A percentile compares a stretch with the other conserved stretches of the same genome.
These are phyloP conservation scores for Nakaseomyces nivariensis DNA, from an alignment of 1,139 yeast genomes.

Conservation along the genomic window DNA sequence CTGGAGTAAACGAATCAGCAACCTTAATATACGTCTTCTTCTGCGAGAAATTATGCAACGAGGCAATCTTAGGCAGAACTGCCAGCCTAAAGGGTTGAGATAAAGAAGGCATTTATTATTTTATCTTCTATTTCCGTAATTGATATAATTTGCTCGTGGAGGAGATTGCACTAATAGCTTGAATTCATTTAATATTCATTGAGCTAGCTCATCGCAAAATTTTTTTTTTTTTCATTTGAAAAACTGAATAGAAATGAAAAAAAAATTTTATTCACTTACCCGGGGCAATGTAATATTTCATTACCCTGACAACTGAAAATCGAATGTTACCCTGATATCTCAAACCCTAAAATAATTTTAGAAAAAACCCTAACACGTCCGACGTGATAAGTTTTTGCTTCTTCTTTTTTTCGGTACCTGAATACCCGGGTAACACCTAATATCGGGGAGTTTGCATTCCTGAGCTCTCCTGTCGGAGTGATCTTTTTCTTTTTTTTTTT, in stretches of 20 bases:
- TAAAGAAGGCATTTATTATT: conserved; percentile 22
- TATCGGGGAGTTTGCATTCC: not conserved
- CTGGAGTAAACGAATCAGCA: conserved; percentile 21
- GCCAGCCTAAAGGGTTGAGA: conserved; percentile 30
- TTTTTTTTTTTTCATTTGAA: not conserved
- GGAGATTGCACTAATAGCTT: too few relatives aligned
- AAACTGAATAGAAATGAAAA: not conserved
- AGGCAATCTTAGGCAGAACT: conserved; percentile 25
- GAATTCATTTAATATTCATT: too few relatives aligned
- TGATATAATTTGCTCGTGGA: too few relatives aligned
- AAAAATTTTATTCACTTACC: not conserved
- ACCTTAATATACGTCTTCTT: conserved; percentile 21
- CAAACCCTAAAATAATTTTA: too few relatives aligned
- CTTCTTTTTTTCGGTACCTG: too few relatives aligned
- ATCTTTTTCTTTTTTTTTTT: too few relatives aligned
- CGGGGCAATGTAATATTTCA: not conserved
- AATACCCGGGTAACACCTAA: not conserved
- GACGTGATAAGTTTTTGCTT: too few relatives aligned
- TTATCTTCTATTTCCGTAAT: not conserved
- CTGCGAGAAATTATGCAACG: conserved; percentile 20
- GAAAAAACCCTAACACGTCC: not conserved
- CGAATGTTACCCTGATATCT: too few relatives aligned
- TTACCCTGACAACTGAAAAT: not conserved
- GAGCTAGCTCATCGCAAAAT: not conserved
- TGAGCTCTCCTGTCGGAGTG: not conserved